phyloP scores from a whole-genome alignment of 495 filamentous ascomycete genomes.

The Bryoglossum gracile region DNA sequence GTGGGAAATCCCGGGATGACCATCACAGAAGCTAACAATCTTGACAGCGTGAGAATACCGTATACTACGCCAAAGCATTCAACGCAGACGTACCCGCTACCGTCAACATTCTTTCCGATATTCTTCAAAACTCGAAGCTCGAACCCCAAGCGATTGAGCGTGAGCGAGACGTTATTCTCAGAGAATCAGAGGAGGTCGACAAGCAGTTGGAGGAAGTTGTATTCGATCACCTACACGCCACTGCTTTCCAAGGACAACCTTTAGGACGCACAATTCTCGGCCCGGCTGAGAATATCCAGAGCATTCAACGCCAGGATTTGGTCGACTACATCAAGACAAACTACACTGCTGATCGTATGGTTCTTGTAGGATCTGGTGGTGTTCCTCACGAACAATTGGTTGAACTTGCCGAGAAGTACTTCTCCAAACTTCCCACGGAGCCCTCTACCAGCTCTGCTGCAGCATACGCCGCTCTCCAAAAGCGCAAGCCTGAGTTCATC shows the following conservation, averaged over 20 bases:
- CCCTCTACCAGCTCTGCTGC: slow-evolving; percentile 63
- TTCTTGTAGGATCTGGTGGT: slow-evolving; percentile 91
- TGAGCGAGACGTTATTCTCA: slow-evolving; percentile 95
- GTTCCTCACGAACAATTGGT: slow-evolving; percentile 91
- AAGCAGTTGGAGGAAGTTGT: slow-evolving; percentile 99
- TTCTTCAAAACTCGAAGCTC: slow-evolving; percentile 98
- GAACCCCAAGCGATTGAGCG: slow-evolving; percentile 88
- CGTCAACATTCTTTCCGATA: slow-evolving; percentile 97
- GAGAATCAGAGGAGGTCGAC: slow-evolving; percentile 98
- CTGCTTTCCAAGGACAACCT: slow-evolving; percentile 91
- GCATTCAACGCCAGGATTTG: slow-evolving; percentile 85
- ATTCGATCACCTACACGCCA: slow-evolving; percentile 98
- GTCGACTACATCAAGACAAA: slow-evolving; percentile 96
- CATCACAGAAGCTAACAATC: slow-evolving; percentile 12
- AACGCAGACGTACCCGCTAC: slow-evolving; percentile 92
- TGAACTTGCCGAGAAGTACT: slow-evolving; percentile 93
- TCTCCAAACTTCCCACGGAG: slow-evolving; percentile 62
- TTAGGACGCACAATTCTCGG: slow-evolving; percentile 97
- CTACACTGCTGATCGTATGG: slow-evolving; percentile 99
- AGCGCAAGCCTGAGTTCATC: slow-evolving; percentile 85
- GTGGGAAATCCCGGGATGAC: slow-evolving; percentile 28
- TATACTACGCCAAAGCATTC: slow-evolving; percentile 99
- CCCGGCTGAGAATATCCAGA: slow-evolving; percentile 95
- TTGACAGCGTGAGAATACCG: slow-evolving; percentile 88
- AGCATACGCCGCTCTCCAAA: slow-evolving; percentile 59